A percentile compares a stretch with the other conserved stretches of the same genome.
Conservation (phyloP, 805 yeast genomes). For the Candida montana region DNA sequence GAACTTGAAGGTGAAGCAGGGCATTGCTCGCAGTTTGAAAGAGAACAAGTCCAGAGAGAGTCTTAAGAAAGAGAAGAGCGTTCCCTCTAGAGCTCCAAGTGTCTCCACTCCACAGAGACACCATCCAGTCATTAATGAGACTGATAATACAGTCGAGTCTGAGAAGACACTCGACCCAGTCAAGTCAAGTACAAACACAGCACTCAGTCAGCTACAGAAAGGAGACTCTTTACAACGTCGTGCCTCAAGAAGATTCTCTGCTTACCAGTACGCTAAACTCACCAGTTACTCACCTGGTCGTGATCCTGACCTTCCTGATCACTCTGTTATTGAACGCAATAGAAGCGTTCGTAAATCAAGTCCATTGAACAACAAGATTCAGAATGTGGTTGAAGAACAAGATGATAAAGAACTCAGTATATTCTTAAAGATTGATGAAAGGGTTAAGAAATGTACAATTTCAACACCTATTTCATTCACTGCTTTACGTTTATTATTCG, state of each 20-base stretch:
- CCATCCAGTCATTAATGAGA: background rate
- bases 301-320: conserved; percentile 25
- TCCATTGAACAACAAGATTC: conserved; percentile 5
- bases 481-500: conserved; percentile 63
- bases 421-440: conserved; percentile 47
- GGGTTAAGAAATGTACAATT: conserved; percentile 46
- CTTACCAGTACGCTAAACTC: conserved; percentile 82
- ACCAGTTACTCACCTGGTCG: conserved; percentile 39
- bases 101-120: conserved; percentile 1
- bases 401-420: conserved; percentile 3
- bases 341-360: conserved; percentile 14
- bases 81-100: conserved; percentile 7
- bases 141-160: too few species aligned
- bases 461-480: conserved; percentile 30
- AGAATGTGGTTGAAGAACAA: background rate
- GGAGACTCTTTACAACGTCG: conserved; percentile 83
- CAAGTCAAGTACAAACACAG: conserved; percentile 37
- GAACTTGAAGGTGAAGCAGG: conserved; percentile 76
- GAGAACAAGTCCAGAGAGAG: conserved; percentile 24
- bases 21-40: conserved; percentile 38
- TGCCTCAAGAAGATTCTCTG: conserved; percentile 91
- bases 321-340: conserved; percentile 15
- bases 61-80: conserved; percentile 14
- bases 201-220: conserved; percentile 72
- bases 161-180: too few species aligned